Conservation (phyloP, 2,329 filamentous ascomycete genomes). For the Diaporthe vaccinii region DNA sequence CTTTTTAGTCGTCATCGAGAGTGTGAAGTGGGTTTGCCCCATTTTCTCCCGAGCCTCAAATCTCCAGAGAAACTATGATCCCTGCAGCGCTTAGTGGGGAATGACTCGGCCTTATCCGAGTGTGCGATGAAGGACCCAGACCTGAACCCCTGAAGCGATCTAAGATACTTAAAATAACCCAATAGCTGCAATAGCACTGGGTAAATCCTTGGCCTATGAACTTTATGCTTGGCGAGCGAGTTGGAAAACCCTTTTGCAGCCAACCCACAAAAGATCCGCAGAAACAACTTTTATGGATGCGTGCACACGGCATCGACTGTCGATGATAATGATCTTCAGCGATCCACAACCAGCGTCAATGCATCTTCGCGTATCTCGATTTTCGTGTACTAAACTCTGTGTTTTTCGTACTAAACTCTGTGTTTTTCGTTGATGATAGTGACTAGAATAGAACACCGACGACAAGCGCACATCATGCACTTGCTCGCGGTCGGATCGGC, state of each 20-base stretch:
- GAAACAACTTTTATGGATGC: background rate
- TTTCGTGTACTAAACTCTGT: background rate
- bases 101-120: conserved; percentile 7
- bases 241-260: background rate
- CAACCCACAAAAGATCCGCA: conserved; percentile 14
- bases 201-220: conserved; percentile 23
- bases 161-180: conserved; percentile 16
- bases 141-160: conserved; percentile 22
- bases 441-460: conserved; percentile 2
- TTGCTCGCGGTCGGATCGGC: background rate
- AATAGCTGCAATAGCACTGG: background rate
- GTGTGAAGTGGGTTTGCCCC: background rate
- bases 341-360: background rate
- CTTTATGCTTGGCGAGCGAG: background rate
- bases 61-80: conserved; percentile 5
- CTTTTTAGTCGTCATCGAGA: background rate
- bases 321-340: conserved; percentile 8
- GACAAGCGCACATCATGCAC: background rate
- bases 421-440: background rate
- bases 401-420: background rate
- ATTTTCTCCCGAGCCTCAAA: conserved; percentile 18
- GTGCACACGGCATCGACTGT: background rate
- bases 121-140: background rate
- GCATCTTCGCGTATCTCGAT: conserved; percentile 7
- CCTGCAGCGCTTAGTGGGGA: background rate